These are phyloP conservation scores for Nevesoporus exiguus DNA, from an alignment of 768 basidiomycete species.

Conservation along the genomic window DNA sequence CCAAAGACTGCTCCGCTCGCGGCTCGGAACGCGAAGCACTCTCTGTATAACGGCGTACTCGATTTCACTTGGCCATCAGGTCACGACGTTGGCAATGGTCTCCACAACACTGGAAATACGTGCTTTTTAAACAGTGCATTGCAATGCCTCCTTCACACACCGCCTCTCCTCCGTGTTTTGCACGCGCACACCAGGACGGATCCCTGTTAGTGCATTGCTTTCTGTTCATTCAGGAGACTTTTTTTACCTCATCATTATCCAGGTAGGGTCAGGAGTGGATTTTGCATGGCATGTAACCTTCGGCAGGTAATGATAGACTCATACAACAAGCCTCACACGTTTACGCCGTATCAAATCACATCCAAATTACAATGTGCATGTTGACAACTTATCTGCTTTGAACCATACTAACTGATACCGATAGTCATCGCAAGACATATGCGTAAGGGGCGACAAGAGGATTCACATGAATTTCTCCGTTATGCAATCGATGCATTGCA, in stretches of 20 bases:
- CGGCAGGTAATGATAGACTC: conserved; percentile 53
- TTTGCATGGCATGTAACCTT: conserved; percentile 81
- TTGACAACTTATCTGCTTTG: neutral
- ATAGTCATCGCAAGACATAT: conserved; percentile 89
- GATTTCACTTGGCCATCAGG: conserved; percentile 61
- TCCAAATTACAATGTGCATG: conserved; percentile 65
- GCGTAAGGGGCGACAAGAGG: conserved; percentile 90
- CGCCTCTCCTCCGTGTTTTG: conserved; percentile 72
- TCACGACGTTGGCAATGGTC: conserved; percentile 52
- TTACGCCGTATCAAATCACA: conserved; percentile 64
- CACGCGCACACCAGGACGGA: conserved; percentile 45
- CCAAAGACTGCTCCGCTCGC: conserved; percentile 28
- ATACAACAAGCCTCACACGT: conserved; percentile 44
- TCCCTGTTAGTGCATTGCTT: conserved; percentile 51
- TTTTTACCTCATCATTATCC: conserved; percentile 8
- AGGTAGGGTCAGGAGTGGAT: conserved; percentile 46
- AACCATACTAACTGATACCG: conserved; percentile 4
- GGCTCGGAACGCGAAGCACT: conserved; percentile 29
- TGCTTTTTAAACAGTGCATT: conserved; percentile 95
- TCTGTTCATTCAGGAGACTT: neutral
- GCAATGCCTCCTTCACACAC: conserved; percentile 91
- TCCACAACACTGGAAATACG: conserved; percentile 87
- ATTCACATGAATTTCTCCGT: conserved; percentile 96
- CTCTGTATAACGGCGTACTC: conserved; percentile 51
- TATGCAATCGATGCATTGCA: conserved; percentile 92